Percentiles rank a stretch among this genome's conserved stretches.
Conservation (phyloP, 2,329 filamentous ascomycete genomes). For the Corynespora cassiicola region DNA sequence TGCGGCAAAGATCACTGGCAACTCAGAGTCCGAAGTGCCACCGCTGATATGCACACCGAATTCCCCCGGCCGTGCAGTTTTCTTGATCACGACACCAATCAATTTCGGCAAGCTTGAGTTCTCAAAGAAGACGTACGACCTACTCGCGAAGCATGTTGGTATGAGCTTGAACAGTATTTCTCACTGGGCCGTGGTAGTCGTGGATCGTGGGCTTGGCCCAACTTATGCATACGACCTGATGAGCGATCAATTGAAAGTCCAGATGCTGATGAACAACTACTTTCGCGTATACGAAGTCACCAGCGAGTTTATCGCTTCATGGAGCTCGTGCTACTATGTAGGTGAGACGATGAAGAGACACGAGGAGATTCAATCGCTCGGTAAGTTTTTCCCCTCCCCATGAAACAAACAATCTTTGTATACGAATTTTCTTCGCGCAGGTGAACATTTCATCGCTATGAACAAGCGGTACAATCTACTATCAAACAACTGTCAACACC, state of each 20-base stretch:
- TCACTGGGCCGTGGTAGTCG: slow-evolving; percentile 13
- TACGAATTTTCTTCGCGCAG: slow-evolving; percentile 5
- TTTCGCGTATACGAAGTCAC: slow-evolving; percentile 14
- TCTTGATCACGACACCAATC: slow-evolving; percentile 15
- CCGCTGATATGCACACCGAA: slow-evolving; percentile 14
- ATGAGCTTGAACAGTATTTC: slow-evolving; percentile 17
- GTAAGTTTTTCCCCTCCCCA: not conserved
- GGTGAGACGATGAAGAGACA: slow-evolving; percentile 14
- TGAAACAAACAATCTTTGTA: too few species aligned
- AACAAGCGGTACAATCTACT: slow-evolving; percentile 14
- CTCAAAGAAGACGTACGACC: slow-evolving; percentile 10
- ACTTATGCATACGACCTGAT: slow-evolving; percentile 15
- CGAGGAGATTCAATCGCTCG: slow-evolving; percentile 10
- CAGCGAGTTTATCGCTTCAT: slow-evolving; percentile 8
- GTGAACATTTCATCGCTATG: slow-evolving; percentile 11
- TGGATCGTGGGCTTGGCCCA: slow-evolving; percentile 11
- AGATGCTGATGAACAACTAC: slow-evolving; percentile 18
- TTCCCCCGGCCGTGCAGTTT: slow-evolving; percentile 9
- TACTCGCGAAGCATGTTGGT: slow-evolving; percentile 14
- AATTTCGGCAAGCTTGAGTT: slow-evolving; percentile 13
- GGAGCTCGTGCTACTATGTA: slow-evolving; percentile 18
- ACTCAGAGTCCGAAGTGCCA: slow-evolving; percentile 14
- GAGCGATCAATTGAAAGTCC: slow-evolving; percentile 14
- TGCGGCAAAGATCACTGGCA: slow-evolving; percentile 12
- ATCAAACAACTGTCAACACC: slow-evolving; percentile 16